Evolutionary conservation across 2,329 filamentous ascomycete genomes (phyloP).

Genomic region (Fusarium nanum): DNA sequence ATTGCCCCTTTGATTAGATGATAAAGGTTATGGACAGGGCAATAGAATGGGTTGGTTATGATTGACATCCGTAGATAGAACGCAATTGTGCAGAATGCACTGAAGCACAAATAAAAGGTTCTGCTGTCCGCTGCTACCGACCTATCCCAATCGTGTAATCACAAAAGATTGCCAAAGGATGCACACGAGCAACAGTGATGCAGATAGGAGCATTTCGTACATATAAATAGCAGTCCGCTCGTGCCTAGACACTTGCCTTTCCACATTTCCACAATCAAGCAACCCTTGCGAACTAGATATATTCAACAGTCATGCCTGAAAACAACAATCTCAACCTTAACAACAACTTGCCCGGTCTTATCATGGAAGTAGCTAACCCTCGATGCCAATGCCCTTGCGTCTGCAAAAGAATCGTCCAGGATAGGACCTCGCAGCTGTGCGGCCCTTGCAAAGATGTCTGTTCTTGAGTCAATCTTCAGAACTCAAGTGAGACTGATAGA

Average conservation of each 20-base stretch:
- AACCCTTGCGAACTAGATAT: neutral
- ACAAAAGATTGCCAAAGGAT: neutral
- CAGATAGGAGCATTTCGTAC: neutral
- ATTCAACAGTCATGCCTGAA: neutral
- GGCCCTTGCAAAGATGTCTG: neutral
- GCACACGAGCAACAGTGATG: neutral
- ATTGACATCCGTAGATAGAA: neutral
- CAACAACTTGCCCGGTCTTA: fast-evolving
- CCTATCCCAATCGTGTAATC: neutral
- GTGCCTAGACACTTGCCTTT: neutral
- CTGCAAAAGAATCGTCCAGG: neutral
- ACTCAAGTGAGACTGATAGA: neutral
- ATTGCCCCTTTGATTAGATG: neutral
- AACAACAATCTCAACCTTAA: neutral
- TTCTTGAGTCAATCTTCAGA: neutral
- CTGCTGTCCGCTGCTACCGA: neutral
- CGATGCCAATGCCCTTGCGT: neutral
- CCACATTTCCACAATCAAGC: neutral
- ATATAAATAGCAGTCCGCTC: neutral
- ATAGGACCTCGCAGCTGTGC: neutral
- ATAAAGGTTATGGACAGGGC: neutral
- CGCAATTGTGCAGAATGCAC: neutral
- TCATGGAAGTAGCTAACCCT: neutral
- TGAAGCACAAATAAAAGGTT: neutral
- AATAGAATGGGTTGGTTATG: neutral